A percentile compares a stretch with the other conserved stretches of the same genome.
These are phyloP conservation scores for Solanum pinnatisectum DNA, from an alignment of 257 asterid genomes.

Conservation along the genomic window DNA sequence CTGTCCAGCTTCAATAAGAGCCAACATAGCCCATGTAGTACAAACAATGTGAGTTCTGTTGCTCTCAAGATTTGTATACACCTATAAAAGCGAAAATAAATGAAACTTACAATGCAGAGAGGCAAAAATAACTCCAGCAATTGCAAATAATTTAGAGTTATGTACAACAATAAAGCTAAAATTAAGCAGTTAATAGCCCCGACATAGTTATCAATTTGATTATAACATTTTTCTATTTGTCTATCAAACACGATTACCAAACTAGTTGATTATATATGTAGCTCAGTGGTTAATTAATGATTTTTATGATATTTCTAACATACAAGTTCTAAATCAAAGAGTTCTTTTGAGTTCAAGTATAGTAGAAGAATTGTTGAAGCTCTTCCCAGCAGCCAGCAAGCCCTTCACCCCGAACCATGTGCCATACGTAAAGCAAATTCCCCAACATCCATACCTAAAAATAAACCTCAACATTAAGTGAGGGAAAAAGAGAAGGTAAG, in stretches of 20 bases:
- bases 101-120: background rate
- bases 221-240: background rate
- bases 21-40: slow-evolving; percentile 5
- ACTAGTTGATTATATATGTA: background rate
- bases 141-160: background rate
- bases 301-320: background rate
- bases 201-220: background rate
- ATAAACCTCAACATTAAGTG: background rate
- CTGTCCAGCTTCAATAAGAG: slow-evolving; percentile 8
- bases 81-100: background rate
- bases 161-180: background rate
- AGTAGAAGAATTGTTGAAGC: slow-evolving; percentile 34
- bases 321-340: background rate
- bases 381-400: slow-evolving; percentile 72
- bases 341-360: background rate
- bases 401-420: slow-evolving; percentile 86
- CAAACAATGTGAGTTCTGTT: background rate
- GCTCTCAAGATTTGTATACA: background rate
- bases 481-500: background rate
- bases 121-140: background rate
- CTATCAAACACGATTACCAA: background rate
- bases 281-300: background rate
- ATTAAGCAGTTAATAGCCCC: background rate
- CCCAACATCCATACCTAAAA: slow-evolving; percentile 95
- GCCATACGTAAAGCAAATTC: slow-evolving; percentile 85